Evolutionary conservation across 768 basidiomycete species (phyloP).

Genomic region (Agaricus blazei): DNA sequence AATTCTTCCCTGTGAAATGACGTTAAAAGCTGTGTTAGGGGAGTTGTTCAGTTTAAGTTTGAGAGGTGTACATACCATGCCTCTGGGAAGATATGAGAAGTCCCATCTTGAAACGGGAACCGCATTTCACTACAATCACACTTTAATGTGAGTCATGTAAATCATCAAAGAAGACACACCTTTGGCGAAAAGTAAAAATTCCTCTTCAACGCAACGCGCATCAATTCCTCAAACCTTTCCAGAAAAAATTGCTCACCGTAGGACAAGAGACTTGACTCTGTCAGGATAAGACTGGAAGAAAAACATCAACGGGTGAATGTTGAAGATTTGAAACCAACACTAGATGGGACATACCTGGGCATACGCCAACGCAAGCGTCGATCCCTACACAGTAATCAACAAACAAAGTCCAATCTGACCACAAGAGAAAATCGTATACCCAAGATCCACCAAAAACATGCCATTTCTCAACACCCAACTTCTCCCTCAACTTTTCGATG

Average conservation of each 20-base stretch:
- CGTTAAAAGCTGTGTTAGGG: background rate
- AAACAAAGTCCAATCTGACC: background rate
- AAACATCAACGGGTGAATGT: background rate
- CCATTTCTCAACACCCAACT: conserved; percentile 83
- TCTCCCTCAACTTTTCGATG: conserved; percentile 75
- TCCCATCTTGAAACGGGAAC: conserved; percentile 90
- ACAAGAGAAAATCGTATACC: conserved; percentile 36
- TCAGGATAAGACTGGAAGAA: conserved; percentile 60
- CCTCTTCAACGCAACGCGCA: conserved; percentile 45
- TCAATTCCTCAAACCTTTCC: background rate
- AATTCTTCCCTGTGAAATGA: conserved; percentile 69
- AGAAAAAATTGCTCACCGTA: conserved; percentile 46
- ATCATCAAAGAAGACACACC: conserved; percentile 28
- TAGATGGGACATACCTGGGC: conserved; percentile 52
- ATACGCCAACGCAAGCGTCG: conserved; percentile 81
- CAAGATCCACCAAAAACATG: conserved; percentile 94
- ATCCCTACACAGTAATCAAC: conserved; percentile 46
- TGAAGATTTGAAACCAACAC: background rate
- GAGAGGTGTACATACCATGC: conserved; percentile 53
- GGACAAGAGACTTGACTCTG: conserved; percentile 69
- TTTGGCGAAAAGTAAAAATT: conserved; percentile 85
- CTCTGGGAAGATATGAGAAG: conserved; percentile 80
- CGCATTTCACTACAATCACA: conserved; percentile 56
- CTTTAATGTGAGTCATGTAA: background rate
- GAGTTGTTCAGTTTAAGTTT: too few relatives aligned